Evolutionary conservation across 495 filamentous ascomycete genomes (phyloP), one percentile per base, ranked within the genome.

Genomic region (Hypoxylon perforatum): DNA sequence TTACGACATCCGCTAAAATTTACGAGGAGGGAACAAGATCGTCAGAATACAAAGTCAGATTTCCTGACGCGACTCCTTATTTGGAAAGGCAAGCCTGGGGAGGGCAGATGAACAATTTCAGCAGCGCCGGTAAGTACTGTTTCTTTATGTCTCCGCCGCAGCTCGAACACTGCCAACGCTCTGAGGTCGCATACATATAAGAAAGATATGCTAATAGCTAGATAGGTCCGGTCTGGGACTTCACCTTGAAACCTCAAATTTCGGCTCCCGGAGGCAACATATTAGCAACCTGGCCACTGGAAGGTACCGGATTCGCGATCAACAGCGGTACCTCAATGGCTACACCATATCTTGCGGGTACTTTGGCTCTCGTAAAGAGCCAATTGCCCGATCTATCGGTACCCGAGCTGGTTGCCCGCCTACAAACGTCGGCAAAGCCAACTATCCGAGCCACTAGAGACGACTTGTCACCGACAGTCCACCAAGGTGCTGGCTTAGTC

Each of bases 271-370:
- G 81, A 50, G 80, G 80, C 7, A 70, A 71, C 35, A 82, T 83
- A 50, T 69, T 81, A 23, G 74, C 80, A 8, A 82, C 80, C 1
- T 80, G 65, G 23, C 39, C 39, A 2, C 54, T 65, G 5, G 54
- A 50, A 12, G 77, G 78, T 33, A 69, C 73, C 21, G 39, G 39
- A 15, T 80, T 81, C 59, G 73, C 69, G 3, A 61, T 82, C 12
- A 56, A 77, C 4, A 71, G 61, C 38, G 81, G 81, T 50, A 83
- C 81, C 3, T 81, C 79, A 1, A 83, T 83, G 81, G 76, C 81
- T n/a, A 74, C 80, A 22, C 80, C 80, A 4, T 80, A 76, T 46
- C 69, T 77, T n/a, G 76, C 77, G 17, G 76, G 77, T 22, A 12
- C n/a, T 42, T 17, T 42, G 39, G 39, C 39, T n/a, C 39, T 42